Conservation (phyloP, 2,329 filamentous ascomycete species). For the Sclerotinia nivalis region DNA sequence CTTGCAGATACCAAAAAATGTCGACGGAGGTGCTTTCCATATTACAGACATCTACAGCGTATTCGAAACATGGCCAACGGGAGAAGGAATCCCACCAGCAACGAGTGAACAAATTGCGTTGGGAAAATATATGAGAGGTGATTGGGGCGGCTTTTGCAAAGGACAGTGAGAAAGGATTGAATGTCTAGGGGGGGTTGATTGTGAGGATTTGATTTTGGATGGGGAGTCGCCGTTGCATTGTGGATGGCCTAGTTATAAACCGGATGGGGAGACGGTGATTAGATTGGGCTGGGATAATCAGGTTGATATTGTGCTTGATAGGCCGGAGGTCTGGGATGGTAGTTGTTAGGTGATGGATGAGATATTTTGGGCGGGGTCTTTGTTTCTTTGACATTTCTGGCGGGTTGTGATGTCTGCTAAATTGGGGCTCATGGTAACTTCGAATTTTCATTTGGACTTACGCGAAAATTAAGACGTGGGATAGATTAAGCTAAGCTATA, state of each 20-base stretch:
- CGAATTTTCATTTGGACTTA: not conserved
- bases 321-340: not conserved
- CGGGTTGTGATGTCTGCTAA: not conserved
- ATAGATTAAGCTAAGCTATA: not conserved
- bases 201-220: not conserved
- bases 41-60: constrained; percentile 41
- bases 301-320: not conserved
- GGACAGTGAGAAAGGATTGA: constrained; percentile 41
- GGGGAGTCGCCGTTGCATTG: not conserved
- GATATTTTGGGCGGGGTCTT: not conserved
- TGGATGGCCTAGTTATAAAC: not conserved
- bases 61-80: constrained; percentile 39
- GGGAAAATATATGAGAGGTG: constrained; percentile 42
- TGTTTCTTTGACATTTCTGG: not conserved
- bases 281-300: not conserved
- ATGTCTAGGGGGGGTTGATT: constrained; percentile 30
- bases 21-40: constrained; percentile 43
- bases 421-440: not conserved
- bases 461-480: not conserved
- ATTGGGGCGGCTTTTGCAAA: constrained; percentile 46
- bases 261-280: not conserved
- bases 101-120: constrained; percentile 39
- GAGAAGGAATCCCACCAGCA: constrained; percentile 23
- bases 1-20: constrained; percentile 30
- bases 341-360: not conserved